These are phyloP conservation scores for Ustilago crameri DNA, from an alignment of 1,284 basidiomycete species.

Conservation along the genomic window DNA sequence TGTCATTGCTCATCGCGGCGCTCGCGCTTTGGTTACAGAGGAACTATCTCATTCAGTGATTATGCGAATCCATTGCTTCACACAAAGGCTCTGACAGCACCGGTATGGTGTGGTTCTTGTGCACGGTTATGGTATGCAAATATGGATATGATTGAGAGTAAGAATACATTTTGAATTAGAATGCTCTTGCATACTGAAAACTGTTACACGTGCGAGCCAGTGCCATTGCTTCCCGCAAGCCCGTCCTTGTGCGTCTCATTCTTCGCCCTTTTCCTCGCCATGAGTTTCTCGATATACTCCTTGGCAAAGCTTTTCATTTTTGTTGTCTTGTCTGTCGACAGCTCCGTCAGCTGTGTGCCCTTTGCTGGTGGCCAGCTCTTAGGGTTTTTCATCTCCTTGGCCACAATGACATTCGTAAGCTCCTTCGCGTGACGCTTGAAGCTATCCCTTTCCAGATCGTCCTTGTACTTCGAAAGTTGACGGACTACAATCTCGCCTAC, in stretches of 20 bases:
- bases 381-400: slow-evolving; percentile 86
- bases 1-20: slow-evolving; percentile 37
- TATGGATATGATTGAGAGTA: background rate
- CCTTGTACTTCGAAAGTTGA: slow-evolving; percentile 87
- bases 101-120: background rate
- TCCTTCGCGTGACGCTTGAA: slow-evolving; percentile 98
- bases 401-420: slow-evolving; percentile 82
- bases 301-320: slow-evolving; percentile 96
- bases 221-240: slow-evolving; percentile 8
- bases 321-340: slow-evolving; percentile 84
- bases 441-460: slow-evolving; percentile 80
- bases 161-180: slow-evolving; percentile 2
- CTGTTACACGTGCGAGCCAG: background rate
- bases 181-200: background rate
- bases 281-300: slow-evolving; percentile 73
- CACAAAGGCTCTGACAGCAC: background rate
- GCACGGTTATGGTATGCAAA: too few relatives aligned
- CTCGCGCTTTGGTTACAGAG: slow-evolving; percentile 37
- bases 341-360: slow-evolving; percentile 51
- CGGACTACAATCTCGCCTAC: slow-evolving; percentile 90
- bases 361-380: slow-evolving; percentile 72
- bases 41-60: slow-evolving; percentile 26
- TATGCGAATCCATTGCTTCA: background rate
- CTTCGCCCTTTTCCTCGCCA: slow-evolving; percentile 36
- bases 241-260: slow-evolving; percentile 8